These are phyloP conservation scores for Sarocladium kiliense DNA, from an alignment of 2,329 filamentous ascomycete species.

Conservation along the genomic window DNA sequence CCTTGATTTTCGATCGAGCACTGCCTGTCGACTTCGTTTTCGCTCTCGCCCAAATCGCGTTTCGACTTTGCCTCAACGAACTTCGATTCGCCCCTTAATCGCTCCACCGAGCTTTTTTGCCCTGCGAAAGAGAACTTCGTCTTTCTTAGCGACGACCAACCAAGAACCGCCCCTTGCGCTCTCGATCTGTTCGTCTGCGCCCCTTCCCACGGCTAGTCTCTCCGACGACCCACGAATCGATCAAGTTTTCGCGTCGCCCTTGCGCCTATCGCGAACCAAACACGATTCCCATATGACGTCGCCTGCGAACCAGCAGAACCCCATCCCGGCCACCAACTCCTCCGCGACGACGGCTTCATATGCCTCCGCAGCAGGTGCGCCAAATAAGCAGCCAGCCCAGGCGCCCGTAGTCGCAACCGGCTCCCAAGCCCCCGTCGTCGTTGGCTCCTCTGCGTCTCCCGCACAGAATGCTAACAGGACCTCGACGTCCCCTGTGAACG, in stretches of 20 bases:
- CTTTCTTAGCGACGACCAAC: not conserved
- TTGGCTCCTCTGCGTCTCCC: constrained; percentile 46
- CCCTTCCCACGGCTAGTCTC: constrained; percentile 15
- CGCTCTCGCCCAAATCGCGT: not conserved
- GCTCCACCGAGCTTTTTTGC: not conserved
- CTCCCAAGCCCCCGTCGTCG: constrained; percentile 48
- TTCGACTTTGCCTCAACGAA: not conserved
- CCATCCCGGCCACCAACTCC: constrained; percentile 52
- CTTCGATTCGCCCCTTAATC: not conserved
- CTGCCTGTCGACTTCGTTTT: constrained; percentile 10
- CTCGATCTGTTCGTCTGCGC: constrained; percentile 6
- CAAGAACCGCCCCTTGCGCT: not conserved
- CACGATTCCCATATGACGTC: constrained; percentile 51
- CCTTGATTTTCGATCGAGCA: constrained; percentile 7
- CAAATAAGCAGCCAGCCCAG: constrained; percentile 53
- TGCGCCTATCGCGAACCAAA: constrained; percentile 1
- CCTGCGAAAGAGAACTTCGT: not conserved
- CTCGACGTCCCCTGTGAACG: constrained; percentile 78
- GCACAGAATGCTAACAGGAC: constrained; percentile 56
- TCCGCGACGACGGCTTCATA: constrained; percentile 57
- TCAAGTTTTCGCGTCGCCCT: constrained; percentile 10
- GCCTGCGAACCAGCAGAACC: constrained; percentile 49
- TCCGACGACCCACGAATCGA: constrained; percentile 3
- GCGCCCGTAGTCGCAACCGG: constrained; percentile 57
- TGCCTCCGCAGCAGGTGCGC: constrained; percentile 61